Evolutionary conservation across 768 basidiomycete genomes (phyloP), one percentile per base, ranked within the genome.

Genomic region (Collybia nuda): DNA sequence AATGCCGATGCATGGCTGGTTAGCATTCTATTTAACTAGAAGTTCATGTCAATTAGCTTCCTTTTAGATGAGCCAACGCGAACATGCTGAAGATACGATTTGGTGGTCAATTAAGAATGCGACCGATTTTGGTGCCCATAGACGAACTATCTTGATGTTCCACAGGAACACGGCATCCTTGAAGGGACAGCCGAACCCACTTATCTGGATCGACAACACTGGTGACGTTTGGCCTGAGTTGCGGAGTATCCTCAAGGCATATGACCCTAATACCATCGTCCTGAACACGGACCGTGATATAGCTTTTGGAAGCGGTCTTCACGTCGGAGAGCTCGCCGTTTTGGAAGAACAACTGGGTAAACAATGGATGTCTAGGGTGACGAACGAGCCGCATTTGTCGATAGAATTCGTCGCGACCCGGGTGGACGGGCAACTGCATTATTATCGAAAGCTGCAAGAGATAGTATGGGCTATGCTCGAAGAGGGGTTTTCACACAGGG

Each of bases 11-110:
- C 72, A 6, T 76, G 75, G 74, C 63, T 78, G 51, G 75, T 74
- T 44, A 52, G 32, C 19, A 22, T 37, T 6, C 29, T 17, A 23
- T 15, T 15, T 24, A 35, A 14, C 21, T 41, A 40, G 38, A 22
- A 12, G 3, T 12, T 12, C 18, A 44, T 44, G 19, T 15, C 19
- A 47, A 40, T 50, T 21, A 48, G 24, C n/a, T 28, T 44, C 19
- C 9, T 19, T 38, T 28, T 57, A 79, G 76, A 69, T 76, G 57
- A 65, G 63, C 47, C 72, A 76, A 64, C 67, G 76, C 32, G 80
- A 81, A 54, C 76, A 79, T 53, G 78, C 78, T 2, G 80, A 81
- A 51, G 80, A 81, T 56, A 76, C 78, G 5, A 64, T 77, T 12
- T 80, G 79, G 73, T 73, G 75, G 68, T 73, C 79, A 5, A 65